phyloP scores from a whole-genome alignment of 2,329 filamentous ascomycete genomes.

The Calonectria multiphialidica region DNA sequence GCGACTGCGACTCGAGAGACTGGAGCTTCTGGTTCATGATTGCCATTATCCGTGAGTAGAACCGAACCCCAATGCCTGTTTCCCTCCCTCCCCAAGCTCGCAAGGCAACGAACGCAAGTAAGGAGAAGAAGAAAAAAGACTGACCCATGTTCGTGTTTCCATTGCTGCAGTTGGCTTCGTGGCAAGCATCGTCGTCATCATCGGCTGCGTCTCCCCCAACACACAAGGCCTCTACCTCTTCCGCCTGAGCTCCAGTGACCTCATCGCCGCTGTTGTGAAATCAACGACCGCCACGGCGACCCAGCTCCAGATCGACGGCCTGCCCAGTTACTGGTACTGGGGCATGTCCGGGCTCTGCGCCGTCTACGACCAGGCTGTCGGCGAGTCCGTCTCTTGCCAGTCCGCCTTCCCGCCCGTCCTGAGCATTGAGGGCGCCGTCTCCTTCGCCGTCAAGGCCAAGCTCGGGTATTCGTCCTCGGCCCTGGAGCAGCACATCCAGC shows the following conservation, averaged over 20 bases:
- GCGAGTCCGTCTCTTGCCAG: constrained; percentile 14
- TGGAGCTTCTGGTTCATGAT: constrained; percentile 31
- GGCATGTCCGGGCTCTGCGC: constrained; percentile 29
- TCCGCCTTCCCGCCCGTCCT: constrained; percentile 22
- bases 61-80: neutral
- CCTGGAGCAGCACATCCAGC: constrained; percentile 2
- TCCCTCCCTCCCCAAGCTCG: neutral
- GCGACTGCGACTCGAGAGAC: constrained; percentile 28
- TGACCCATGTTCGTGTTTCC: neutral
- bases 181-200: constrained; percentile 25
- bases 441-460: constrained; percentile 19
- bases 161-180: constrained; percentile 22
- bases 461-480: neutral
- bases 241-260: constrained; percentile 25
- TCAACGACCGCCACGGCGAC: constrained; percentile 3
- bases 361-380: neutral
- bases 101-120: neutral
- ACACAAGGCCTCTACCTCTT: constrained; percentile 30
- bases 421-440: constrained; percentile 20
- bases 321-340: constrained; percentile 33
- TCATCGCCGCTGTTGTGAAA: constrained; percentile 26
- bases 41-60: constrained; percentile 22
- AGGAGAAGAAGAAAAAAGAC: neutral
- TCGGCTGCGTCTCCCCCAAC: constrained; percentile 23
- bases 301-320: constrained; percentile 22